phyloP scores from a whole-genome alignment of 345 rosid species.

The Acer yangbiense region DNA sequence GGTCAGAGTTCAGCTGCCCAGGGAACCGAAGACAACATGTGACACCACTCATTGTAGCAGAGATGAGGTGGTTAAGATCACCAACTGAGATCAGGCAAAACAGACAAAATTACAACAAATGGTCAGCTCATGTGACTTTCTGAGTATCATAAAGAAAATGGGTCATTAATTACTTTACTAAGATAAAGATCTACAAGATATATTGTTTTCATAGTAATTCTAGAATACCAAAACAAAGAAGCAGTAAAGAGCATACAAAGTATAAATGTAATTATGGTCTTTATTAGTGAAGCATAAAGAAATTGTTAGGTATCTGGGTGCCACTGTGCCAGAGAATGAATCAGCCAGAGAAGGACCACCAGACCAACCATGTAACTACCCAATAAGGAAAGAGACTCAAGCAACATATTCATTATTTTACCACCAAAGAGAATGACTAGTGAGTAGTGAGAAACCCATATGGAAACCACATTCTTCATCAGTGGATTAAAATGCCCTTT shows the following conservation, averaged over 20 bases:
- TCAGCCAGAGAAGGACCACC: neutral
- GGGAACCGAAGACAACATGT: slow-evolving; percentile 38
- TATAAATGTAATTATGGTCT: neutral
- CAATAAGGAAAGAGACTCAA: neutral
- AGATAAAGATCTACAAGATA: neutral
- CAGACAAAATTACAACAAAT: neutral
- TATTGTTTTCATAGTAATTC: neutral
- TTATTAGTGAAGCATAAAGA: slow-evolving; percentile 7
- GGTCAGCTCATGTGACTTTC: slow-evolving; percentile 1
- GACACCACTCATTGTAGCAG: slow-evolving; percentile 38
- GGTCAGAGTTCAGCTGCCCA: slow-evolving; percentile 38
- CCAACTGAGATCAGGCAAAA: slow-evolving; percentile 19
- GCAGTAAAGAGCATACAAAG: neutral
- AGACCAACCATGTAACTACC: slow-evolving; percentile 9
- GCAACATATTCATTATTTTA: neutral
- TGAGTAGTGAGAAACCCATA: neutral
- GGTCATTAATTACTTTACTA: neutral
- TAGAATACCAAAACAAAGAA: neutral
- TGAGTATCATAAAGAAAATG: neutral
- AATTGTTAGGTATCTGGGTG: neutral
- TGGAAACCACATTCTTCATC: neutral
- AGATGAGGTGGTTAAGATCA: slow-evolving; percentile 36
- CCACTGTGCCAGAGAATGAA: neutral
- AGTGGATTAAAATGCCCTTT: neutral
- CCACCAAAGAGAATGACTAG: neutral